phyloP scores from a whole-genome alignment of 495 filamentous ascomycete species.

The Neurospora sp. region DNA sequence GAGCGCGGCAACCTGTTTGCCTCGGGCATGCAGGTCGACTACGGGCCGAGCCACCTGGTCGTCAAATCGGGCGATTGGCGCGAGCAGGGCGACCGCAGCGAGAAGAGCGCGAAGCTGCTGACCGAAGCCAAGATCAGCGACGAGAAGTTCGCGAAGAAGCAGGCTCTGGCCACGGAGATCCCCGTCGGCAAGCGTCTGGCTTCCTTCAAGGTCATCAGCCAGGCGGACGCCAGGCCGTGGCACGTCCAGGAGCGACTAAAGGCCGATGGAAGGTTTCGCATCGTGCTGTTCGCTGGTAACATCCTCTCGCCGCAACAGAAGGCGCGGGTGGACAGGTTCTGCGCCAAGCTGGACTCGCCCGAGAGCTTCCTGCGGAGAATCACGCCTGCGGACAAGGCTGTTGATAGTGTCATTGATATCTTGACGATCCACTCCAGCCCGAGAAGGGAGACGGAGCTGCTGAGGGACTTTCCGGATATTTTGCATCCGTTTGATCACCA shows the following conservation, averaged over 20 bases:
- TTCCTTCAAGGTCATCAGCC: constrained; percentile 48
- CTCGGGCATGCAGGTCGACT: constrained; percentile 26
- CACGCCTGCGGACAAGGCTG: constrained; percentile 28
- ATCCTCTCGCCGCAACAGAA: constrained; percentile 32
- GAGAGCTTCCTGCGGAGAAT: constrained; percentile 31
- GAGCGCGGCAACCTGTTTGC: constrained; percentile 27
- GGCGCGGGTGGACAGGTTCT: constrained; percentile 36
- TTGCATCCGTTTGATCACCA: constrained; percentile 48
- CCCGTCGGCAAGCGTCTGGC: constrained; percentile 44
- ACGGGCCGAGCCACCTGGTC: constrained; percentile 20
- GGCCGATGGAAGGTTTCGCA: constrained; percentile 51
- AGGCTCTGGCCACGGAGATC: constrained; percentile 9
- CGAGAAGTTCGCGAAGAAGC: constrained; percentile 15
- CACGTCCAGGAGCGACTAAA: constrained; percentile 37
- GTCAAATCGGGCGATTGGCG: constrained; percentile 12
- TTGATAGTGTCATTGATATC: constrained; percentile 43
- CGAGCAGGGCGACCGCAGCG: constrained; percentile 39
- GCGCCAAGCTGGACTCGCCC: constrained; percentile 24
- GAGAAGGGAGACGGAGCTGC: constrained; percentile 39
- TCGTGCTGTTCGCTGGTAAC: constrained; percentile 58
- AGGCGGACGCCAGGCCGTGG: constrained; percentile 48
- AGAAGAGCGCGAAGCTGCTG: constrained; percentile 12
- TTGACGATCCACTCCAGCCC: constrained; percentile 49
- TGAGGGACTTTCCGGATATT: constrained; percentile 44
- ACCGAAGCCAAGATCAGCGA: neutral